Evolutionary conservation across 2,329 filamentous ascomycete species (phyloP).

Genomic region (Nannizzia gypsea): DNA sequence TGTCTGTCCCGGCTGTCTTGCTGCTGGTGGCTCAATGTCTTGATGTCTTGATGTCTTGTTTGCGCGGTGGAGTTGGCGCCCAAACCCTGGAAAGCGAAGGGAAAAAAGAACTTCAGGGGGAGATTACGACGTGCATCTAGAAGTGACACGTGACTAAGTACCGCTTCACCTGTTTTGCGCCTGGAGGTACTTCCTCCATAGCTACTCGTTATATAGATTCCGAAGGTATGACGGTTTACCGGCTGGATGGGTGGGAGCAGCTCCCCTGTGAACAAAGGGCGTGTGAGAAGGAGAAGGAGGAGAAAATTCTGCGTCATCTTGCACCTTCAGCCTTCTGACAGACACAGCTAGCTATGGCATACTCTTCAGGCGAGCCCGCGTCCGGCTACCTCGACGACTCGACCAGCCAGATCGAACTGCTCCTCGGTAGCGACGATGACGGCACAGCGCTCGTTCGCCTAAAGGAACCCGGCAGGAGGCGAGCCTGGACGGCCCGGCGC

Average conservation of each 20-base stretch:
- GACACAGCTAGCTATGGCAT: neutral
- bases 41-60: neutral
- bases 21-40: neutral
- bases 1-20: too few relatives aligned
- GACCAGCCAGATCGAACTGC: neutral
- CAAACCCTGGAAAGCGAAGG: too few relatives aligned
- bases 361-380: neutral
- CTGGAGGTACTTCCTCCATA: neutral
- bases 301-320: neutral
- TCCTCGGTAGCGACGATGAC: neutral
- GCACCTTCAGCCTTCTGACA: neutral
- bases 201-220: too few relatives aligned
- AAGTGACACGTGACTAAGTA: neutral
- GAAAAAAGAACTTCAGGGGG: neutral
- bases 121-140: neutral
- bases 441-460: neutral
- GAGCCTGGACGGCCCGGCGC: neutral
- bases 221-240: too few relatives aligned
- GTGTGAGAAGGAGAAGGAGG: neutral
- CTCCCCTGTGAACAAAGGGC: neutral
- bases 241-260: too few relatives aligned
- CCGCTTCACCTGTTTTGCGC: neutral
- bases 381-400: neutral
- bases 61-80: neutral
- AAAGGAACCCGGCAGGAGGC: neutral